A percentile compares a stretch with the other conserved stretches of the same genome.
These are phyloP conservation scores for Lonicera japonica DNA, from an alignment of 129 eudicot species.

Conservation along the genomic window DNA sequence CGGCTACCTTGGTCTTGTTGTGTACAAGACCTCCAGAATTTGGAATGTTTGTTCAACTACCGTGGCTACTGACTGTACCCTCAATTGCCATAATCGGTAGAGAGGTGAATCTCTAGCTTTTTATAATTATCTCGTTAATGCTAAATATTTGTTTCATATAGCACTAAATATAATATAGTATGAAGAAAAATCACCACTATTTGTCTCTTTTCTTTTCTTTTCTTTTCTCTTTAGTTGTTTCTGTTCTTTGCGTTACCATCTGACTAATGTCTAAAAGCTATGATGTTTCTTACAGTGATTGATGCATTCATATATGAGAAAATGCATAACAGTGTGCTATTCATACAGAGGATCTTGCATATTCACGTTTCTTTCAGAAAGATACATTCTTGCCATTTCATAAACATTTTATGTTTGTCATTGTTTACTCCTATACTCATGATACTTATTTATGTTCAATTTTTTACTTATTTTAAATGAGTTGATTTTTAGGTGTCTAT, in stretches of 20 bases:
- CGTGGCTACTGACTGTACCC: conserved; percentile 88
- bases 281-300: too few species aligned
- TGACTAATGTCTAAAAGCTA: too few species aligned
- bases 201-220: not conserved
- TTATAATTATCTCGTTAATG: not conserved
- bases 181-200: not conserved
- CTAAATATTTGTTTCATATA: not conserved
- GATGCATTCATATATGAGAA: too few species aligned
- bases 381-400: too few species aligned
- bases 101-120: conserved; percentile 49
- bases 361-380: too few species aligned
- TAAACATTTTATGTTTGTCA: too few species aligned
- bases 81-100: conserved; percentile 88
- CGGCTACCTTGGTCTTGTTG: conserved; percentile 81
- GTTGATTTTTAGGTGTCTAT: not conserved
- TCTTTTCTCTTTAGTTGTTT: not conserved
- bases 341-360: too few species aligned
- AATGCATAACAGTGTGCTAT: too few species aligned
- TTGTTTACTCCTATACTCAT: too few species aligned
- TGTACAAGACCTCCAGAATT: conserved; percentile 83
- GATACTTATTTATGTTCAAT: too few species aligned
- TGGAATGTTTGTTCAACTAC: conserved; percentile 61
- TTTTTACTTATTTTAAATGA: not conserved
- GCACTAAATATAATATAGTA: too few species aligned
- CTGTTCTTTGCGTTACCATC: too few species aligned